phyloP scores from a whole-genome alignment of 2,329 filamentous ascomycete species.

The Aureobasidium sp. region DNA sequence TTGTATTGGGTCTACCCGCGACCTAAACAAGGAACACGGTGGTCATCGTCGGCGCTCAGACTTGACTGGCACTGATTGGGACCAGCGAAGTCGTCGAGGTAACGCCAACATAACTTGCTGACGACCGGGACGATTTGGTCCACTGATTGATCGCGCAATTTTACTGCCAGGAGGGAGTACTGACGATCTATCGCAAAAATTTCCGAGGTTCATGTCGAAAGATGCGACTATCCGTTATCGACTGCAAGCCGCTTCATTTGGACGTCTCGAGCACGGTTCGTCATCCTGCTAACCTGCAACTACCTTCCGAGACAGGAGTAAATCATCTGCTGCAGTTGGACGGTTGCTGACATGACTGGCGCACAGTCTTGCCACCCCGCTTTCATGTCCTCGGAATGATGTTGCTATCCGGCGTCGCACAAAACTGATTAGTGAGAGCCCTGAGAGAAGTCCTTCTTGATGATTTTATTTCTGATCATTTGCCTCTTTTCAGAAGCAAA shows the following conservation, averaged over 20 bases:
- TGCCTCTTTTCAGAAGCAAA: not conserved
- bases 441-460: not conserved
- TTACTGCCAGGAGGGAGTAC: not conserved
- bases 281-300: not conserved
- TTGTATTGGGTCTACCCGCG: not conserved
- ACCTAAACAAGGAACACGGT: not conserved
- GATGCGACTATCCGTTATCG: not conserved
- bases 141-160: not conserved
- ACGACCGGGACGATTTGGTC: slow-evolving; percentile 1
- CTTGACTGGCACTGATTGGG: slow-evolving; percentile 1
- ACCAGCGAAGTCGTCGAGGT: slow-evolving; percentile 8
- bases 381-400: not conserved
- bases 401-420: slow-evolving; percentile 5
- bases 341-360: slow-evolving; percentile 10
- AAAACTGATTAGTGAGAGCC: not conserved
- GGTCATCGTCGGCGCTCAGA: not conserved
- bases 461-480: not conserved
- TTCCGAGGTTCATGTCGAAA: not conserved
- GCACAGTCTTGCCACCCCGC: slow-evolving; percentile 11
- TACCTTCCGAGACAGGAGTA: not conserved
- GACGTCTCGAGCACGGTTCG: not conserved
- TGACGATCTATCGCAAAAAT: slow-evolving; percentile 6
- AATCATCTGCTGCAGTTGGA: not conserved
- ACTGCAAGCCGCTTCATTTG: slow-evolving; percentile 11
- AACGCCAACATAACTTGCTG: slow-evolving; percentile 6